A percentile compares a stretch with the other conserved stretches of the same genome.
Evolutionary conservation across 2,329 filamentous ascomycete genomes (phyloP).

Genomic region (Purpureocillium takamizusanense): DNA sequence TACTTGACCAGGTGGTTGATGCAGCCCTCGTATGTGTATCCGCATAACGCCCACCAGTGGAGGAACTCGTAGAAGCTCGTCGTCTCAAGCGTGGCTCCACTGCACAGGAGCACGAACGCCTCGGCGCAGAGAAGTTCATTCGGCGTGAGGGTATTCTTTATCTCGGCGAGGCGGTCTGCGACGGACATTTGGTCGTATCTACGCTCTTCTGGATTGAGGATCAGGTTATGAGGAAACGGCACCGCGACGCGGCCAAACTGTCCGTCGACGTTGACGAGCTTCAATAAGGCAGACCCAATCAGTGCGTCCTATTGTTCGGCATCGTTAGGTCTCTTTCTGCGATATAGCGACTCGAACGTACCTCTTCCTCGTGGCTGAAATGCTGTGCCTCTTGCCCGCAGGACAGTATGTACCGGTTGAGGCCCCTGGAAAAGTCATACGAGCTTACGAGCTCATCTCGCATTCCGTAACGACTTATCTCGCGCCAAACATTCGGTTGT

Average conservation of each 20-base stretch:
- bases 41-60: constrained; percentile 36
- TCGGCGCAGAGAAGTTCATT: constrained; percentile 31
- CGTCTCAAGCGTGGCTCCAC: constrained; percentile 30
- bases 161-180: constrained; percentile 30
- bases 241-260: constrained; percentile 24
- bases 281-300: constrained; percentile 23
- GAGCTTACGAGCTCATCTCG: constrained; percentile 26
- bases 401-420: constrained; percentile 31
- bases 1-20: constrained; percentile 29
- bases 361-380: constrained; percentile 34
- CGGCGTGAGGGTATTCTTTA: constrained; percentile 25
- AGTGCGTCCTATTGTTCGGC: constrained; percentile 13
- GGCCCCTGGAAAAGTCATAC: constrained; percentile 28
- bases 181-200: constrained; percentile 30
- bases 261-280: constrained; percentile 38
- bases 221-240: constrained; percentile 28
- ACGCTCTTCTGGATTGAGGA: constrained; percentile 20
- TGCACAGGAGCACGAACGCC: constrained; percentile 30
- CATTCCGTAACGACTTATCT: constrained; percentile 37
- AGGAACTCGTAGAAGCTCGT: constrained; percentile 37
- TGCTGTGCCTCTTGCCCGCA: constrained; percentile 16
- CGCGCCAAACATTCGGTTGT: constrained; percentile 32
- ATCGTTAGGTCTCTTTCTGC: too few relatives aligned
- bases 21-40: constrained; percentile 29
- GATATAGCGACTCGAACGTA: too few relatives aligned